Conservation (phyloP, 495 filamentous ascomycete species). For the Hypoxylon lenormandii region DNA sequence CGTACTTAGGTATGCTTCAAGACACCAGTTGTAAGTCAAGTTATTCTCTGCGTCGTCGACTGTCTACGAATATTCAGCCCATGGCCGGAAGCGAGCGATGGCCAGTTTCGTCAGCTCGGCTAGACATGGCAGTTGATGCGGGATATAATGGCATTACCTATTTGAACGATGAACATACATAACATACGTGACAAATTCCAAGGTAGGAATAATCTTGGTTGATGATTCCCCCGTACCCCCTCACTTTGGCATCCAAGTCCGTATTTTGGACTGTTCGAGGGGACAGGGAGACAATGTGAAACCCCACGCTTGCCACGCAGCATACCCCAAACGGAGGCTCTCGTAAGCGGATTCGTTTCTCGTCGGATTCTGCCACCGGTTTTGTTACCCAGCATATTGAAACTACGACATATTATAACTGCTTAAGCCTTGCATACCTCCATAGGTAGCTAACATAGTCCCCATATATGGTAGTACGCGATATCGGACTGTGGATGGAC, state of each 20-base stretch:
- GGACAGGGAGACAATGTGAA: not conserved
- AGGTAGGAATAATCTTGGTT: slow-evolving; percentile 35
- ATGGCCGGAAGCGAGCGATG: slow-evolving; percentile 14
- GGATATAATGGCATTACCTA: slow-evolving; percentile 42
- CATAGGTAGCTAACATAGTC: not conserved
- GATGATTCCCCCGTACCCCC: slow-evolving; percentile 22
- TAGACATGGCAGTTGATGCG: slow-evolving; percentile 25
- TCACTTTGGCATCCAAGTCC: slow-evolving; percentile 14
- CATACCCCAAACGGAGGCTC: slow-evolving; percentile 41
- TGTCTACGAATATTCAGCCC: not conserved
- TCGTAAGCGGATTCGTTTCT: slow-evolving; percentile 35
- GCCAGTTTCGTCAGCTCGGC: slow-evolving; percentile 33
- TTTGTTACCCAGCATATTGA: slow-evolving; percentile 8
- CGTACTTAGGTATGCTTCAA: not conserved
- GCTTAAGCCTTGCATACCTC: too few species aligned
- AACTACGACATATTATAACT: slow-evolving; percentile 22
- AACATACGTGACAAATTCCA: slow-evolving; percentile 38
- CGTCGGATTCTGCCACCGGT: slow-evolving; percentile 31
- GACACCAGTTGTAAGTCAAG: slow-evolving; percentile 2
- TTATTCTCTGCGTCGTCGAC: not conserved
- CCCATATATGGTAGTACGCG: slow-evolving; percentile 30
- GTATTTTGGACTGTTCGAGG: slow-evolving; percentile 22
- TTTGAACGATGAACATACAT: slow-evolving; percentile 35
- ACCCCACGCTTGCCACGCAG: slow-evolving; percentile 47
- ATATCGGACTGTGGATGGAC: slow-evolving; percentile 45